Evolutionary conservation across 495 filamentous ascomycete genomes (phyloP), one percentile per base, ranked within the genome.

Genomic region (Penicillium taxi): DNA sequence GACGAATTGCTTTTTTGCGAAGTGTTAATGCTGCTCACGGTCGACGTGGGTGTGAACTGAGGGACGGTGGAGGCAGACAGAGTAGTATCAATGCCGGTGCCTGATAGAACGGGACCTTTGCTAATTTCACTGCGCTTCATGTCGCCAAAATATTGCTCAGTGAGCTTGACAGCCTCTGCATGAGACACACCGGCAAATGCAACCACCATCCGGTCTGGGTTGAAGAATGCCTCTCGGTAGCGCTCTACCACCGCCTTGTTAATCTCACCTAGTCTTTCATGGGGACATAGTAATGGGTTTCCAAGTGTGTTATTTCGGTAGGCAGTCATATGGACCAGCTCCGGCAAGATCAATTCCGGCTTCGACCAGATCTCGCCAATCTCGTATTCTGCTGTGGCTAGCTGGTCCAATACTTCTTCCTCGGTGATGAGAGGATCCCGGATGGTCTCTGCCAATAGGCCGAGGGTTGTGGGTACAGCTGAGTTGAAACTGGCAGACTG

Each of bases 291-390:
- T 36, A 99, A 54, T 4, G 91, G 91, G 56, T 96, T 94, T 5
- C 91, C 91, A 4, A 99, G 65, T 0, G 91, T 99, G 60, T 99
- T 96, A 52, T 83, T 80, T 65, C 86, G 87, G 64, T 86, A 99
- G 3, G 89, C 91, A 2, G 90, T 85, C 72, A 84, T 87, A 54
- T 99, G 93, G 30, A 94, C 78, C 54, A 99, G 58, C 63, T 99
- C 91, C 5, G 93, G 93, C 32, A 99, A 61, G 46, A 99, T 96
- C 36, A 99, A 72, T 49, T 96, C 90, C 4, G 91, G 88, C 67
- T 88, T 96, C 25, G 84, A 82, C 93, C 91, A 99, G 35, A 99
- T 99, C 66, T 99, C 91, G 16, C 73, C 74, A 52, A 99, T 93
- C 63, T 99, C 91, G 48, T 96, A 99, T 28, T 85, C 79, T 2